Evolutionary conservation across 2,329 filamentous ascomycete species (phyloP).

Genomic region (Setomelanomma holmii): DNA sequence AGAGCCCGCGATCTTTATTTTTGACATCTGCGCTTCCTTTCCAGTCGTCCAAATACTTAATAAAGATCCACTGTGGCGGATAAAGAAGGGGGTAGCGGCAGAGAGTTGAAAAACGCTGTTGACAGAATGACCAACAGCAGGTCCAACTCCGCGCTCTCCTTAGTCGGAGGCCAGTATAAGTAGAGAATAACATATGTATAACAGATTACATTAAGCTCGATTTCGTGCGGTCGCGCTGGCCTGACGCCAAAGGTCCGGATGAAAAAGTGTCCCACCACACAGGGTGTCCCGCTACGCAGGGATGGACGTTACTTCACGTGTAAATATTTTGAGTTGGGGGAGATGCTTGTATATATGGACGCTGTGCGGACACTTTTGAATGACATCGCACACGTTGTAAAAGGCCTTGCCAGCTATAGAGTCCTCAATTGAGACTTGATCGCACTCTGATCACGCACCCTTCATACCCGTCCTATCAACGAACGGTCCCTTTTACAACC

Average conservation of each 20-base stretch:
- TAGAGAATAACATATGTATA: background rate
- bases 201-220: background rate
- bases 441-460: too few relatives aligned
- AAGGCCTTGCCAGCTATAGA: too few relatives aligned
- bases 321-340: constrained; percentile 1
- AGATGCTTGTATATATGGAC: constrained; percentile 11
- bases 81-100: constrained; percentile 6
- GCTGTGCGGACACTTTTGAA: constrained; percentile 7
- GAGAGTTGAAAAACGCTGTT: constrained; percentile 3
- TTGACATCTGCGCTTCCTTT: constrained; percentile 5
- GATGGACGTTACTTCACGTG: too few relatives aligned
- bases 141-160: constrained; percentile 1
- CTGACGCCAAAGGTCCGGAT: background rate
- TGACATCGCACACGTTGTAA: background rate
- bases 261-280: background rate
- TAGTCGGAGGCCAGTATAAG: constrained; percentile 2
- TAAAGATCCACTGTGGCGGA: constrained; percentile 1
- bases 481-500: constrained; percentile 6
- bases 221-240: background rate
- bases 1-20: constrained; percentile 5
- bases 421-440: too few relatives aligned
- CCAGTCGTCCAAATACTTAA: constrained; percentile 1
- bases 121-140: constrained; percentile 9
- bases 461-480: background rate
- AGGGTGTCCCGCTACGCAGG: too few relatives aligned